Conservation (phyloP, 177 flowering plant genomes). For the Vitis hybrid region DNA sequence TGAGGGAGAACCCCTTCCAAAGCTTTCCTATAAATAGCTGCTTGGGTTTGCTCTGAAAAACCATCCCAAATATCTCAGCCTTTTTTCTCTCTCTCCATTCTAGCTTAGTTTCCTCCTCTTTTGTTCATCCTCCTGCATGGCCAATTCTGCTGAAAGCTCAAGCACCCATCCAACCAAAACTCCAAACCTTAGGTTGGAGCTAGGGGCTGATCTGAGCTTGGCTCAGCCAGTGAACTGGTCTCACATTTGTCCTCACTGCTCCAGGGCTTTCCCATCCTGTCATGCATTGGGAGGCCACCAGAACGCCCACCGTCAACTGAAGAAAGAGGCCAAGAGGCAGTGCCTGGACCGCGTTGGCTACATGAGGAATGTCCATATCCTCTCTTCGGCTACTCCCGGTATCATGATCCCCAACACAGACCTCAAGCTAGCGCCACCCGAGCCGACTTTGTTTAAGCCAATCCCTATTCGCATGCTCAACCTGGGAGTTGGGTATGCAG, state of each 20-base stretch:
- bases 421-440: too few species aligned
- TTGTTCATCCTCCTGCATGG: not conserved
- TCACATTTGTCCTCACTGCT: slow-evolving; percentile 4
- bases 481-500: too few species aligned
- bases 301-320: slow-evolving; percentile 12
- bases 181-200: not conserved
- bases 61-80: too few species aligned
- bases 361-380: not conserved
- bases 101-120: not conserved
- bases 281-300: slow-evolving; percentile 19
- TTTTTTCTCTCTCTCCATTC: too few species aligned
- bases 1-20: too few species aligned
- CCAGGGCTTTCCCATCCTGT: not conserved
- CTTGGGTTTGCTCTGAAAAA: too few species aligned
- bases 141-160: slow-evolving; percentile 3
- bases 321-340: not conserved
- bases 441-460: too few species aligned
- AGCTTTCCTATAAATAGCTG: too few species aligned
- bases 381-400: not conserved
- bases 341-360: not conserved
- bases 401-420: too few species aligned
- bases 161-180: not conserved
- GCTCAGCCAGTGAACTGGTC: not conserved
- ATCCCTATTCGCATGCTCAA: too few species aligned
- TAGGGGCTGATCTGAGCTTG: not conserved